These are phyloP conservation scores for Claviceps capensis DNA, from an alignment of 2,329 filamentous ascomycete species.

Conservation along the genomic window DNA sequence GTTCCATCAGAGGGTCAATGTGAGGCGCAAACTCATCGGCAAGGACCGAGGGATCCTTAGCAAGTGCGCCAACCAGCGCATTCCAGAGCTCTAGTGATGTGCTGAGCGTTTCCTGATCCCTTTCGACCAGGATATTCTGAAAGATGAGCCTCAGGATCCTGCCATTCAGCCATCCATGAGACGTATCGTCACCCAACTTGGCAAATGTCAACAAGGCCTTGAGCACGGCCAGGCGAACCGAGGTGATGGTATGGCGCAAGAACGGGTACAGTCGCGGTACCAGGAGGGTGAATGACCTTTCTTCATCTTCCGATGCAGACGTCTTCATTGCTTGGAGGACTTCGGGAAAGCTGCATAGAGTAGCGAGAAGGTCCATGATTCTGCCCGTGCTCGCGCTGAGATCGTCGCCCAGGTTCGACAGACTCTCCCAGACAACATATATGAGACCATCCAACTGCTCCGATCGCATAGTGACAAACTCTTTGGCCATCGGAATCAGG, in stretches of 20 bases:
- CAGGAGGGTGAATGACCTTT: slow-evolving; percentile 81
- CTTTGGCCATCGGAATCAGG: slow-evolving; percentile 85
- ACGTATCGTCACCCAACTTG: slow-evolving; percentile 64
- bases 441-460: slow-evolving; percentile 68
- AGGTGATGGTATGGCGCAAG: slow-evolving; percentile 91
- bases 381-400: slow-evolving; percentile 93
- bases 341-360: slow-evolving; percentile 85
- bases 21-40: slow-evolving; percentile 61
- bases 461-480: slow-evolving; percentile 79
- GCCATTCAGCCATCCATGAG: slow-evolving; percentile 84
- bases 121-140: slow-evolving; percentile 89
- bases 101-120: slow-evolving; percentile 69
- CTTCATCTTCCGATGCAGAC: slow-evolving; percentile 69
- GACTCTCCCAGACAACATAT: slow-evolving; percentile 91
- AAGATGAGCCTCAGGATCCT: slow-evolving; percentile 80
- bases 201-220: slow-evolving; percentile 89
- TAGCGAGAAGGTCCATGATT: slow-evolving; percentile 95
- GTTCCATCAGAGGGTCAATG: slow-evolving; percentile 65
- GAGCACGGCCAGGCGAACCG: slow-evolving; percentile 82
- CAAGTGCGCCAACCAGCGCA: slow-evolving; percentile 57
- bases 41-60: slow-evolving; percentile 49
- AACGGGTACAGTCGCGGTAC: slow-evolving; percentile 94
- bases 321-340: slow-evolving; percentile 88
- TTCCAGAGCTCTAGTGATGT: slow-evolving; percentile 81
- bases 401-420: slow-evolving; percentile 93